Evolutionary conservation across 139 green algal genomes (phyloP).

Genomic region (Pedinophyceae sp.): DNA sequence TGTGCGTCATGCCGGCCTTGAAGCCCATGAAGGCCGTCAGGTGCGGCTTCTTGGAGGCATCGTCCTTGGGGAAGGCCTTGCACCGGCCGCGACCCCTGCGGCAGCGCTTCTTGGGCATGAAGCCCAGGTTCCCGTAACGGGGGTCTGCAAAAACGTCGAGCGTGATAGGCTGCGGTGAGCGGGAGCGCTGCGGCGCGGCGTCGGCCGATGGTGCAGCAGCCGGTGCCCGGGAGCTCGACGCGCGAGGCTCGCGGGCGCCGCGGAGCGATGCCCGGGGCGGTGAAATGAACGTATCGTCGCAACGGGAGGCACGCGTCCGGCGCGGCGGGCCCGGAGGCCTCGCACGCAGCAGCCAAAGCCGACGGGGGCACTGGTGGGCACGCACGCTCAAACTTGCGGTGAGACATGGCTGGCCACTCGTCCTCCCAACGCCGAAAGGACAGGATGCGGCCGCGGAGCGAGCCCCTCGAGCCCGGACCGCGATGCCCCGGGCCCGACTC

Average conservation of each 20-base stretch:
- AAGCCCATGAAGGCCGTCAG: slow-evolving; percentile 94
- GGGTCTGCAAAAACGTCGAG: too few relatives aligned
- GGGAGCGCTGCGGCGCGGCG: not conserved
- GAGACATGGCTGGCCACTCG: too few relatives aligned
- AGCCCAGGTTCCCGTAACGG: slow-evolving; percentile 87
- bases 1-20: slow-evolving; percentile 95
- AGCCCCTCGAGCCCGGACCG: too few relatives aligned
- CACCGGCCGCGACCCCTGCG: slow-evolving; percentile 76
- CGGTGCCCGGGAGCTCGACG: too few relatives aligned
- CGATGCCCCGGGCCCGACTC: too few relatives aligned
- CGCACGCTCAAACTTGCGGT: slow-evolving; percentile 90
- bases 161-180: slow-evolving; percentile 21
- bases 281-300: not conserved
- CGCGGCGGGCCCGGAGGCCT: not conserved
- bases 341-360: not conserved
- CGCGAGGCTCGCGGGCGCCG: not conserved
- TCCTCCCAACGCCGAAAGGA: not conserved
- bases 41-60: slow-evolving; percentile 70
- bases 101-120: slow-evolving; percentile 97
- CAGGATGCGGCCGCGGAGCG: not conserved
- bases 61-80: slow-evolving; percentile 90
- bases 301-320: not conserved
- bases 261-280: not conserved
- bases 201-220: not conserved
- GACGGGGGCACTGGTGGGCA: slow-evolving; percentile 4